Evolutionary conservation across 78 protist genomes (phyloP), one percentile per base, ranked within the genome.

Genomic region (Polysphondylium violaceum): DNA sequence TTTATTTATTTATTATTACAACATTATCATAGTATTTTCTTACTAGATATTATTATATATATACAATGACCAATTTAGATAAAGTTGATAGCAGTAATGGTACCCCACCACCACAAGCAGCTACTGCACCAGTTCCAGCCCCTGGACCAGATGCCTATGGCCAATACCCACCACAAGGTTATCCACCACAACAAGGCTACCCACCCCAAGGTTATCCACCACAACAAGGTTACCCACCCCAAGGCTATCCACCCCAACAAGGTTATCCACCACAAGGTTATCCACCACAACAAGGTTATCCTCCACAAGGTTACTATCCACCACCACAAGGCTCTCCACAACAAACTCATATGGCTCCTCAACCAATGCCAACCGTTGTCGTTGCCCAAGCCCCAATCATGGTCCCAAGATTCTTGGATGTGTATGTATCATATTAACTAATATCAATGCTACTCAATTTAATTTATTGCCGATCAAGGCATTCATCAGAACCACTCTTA

Each of bases 311-410:
- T 2, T 27, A 44, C 7, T 40, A 40, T 41, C 78, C 91, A 83
- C 69, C 77, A 69, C 77, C 64, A 69, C 65, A 47, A 36, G 75
- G 74, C 38, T 75, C 88, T 1, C 88, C 88, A 55, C 88, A 64
- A 67, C 88, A 23, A 83, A 21, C 60, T 35, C 59, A 83, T 58
- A 83, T 83, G 91, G 73, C 41, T 6, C n/a, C 72, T 17, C 59
- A 25, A 36, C 61, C 29, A 40, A n/a, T n/a, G n/a, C n/a, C n/a
- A n/a, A n/a, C n/a, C n/a, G 79, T 76, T 43, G 86, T 58, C 1
- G 87, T 63, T n/a, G 68, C 33, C 31, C 75, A 27, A 81, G 61
- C 63, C 23, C 14, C 69, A 25, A 36, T 59, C 29, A 56, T 27
- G 2, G 29, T 51, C 1, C 31, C 65, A 65, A 21, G 29, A 56